Conservation (phyloP, 306 rosid species). For the Pyrus pyrifolia region DNA sequence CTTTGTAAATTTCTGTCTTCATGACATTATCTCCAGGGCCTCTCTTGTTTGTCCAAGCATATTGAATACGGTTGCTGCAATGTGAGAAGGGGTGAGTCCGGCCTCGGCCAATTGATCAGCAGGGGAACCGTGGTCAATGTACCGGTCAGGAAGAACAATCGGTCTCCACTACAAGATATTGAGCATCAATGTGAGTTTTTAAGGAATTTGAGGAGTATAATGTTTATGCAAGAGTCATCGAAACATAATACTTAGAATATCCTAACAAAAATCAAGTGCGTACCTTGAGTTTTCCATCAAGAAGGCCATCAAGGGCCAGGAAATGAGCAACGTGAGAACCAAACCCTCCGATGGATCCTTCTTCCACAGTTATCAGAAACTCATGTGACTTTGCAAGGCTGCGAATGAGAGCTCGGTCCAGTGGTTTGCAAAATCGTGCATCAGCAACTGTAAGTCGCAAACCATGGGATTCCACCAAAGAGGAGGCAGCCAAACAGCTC, state of each 20-base stretch:
- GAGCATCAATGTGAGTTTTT: constrained; percentile 6
- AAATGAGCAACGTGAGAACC: constrained; percentile 96
- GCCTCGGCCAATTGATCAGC: constrained; percentile 62
- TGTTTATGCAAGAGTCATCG: not conserved
- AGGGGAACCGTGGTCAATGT: constrained; percentile 86
- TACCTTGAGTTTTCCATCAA: constrained; percentile 82
- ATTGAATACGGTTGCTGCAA: constrained; percentile 91
- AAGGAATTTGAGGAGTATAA: not conserved
- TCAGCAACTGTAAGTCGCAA: constrained; percentile 52
- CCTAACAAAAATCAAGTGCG: not conserved
- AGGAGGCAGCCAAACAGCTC: constrained; percentile 63
- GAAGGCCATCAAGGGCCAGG: constrained; percentile 93
- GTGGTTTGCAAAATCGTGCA: constrained; percentile 95
- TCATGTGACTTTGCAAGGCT: constrained; percentile 78
- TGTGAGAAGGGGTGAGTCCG: constrained; percentile 77
- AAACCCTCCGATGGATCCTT: constrained; percentile 95
- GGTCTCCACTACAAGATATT: constrained; percentile 82
- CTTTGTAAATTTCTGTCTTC: not conserved
- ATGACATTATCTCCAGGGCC: constrained; percentile 74
- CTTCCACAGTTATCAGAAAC: constrained; percentile 80
- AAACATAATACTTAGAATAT: not conserved
- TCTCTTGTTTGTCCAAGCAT: constrained; percentile 81
- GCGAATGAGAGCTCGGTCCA: constrained; percentile 70
- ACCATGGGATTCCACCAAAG: constrained; percentile 42
- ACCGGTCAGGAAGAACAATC: constrained; percentile 80